These are phyloP conservation scores for Colletotrichum paranaense DNA, from an alignment of 2,329 filamentous ascomycete genomes.

Conservation along the genomic window DNA sequence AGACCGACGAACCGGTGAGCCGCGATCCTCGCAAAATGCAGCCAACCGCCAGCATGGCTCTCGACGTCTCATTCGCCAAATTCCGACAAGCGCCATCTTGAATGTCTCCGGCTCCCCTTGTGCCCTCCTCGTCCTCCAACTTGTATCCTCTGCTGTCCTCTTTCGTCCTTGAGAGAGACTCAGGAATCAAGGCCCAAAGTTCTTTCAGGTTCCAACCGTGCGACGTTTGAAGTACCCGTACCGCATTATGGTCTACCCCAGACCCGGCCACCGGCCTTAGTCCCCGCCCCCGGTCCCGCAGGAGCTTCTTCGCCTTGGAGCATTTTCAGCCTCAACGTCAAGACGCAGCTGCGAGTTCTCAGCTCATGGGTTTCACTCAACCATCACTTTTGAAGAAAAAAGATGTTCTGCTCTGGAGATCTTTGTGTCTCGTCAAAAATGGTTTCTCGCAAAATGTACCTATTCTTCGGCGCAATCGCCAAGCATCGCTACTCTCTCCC, in stretches of 20 bases:
- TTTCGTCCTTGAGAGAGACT: neutral
- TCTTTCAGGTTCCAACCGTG: neutral
- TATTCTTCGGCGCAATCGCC: neutral
- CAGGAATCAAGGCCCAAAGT: no score
- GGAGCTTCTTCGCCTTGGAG: neutral
- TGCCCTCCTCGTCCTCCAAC: neutral
- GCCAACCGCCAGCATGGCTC: constrained; percentile 4
- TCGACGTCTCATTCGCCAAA: constrained; percentile 7
- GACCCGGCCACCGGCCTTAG: neutral
- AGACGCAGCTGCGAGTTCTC: neutral
- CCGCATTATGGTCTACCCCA: neutral
- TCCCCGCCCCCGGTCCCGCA: neutral
- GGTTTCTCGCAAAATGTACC: neutral
- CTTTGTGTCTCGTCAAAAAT: neutral
- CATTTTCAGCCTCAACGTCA: neutral
- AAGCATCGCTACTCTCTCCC: neutral
- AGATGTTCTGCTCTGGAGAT: neutral
- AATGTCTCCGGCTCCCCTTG: neutral
- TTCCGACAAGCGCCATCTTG: constrained; percentile 9
- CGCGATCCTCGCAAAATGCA: constrained; percentile 4
- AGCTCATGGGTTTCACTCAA: neutral
- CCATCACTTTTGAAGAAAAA: neutral
- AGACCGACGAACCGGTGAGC: neutral
- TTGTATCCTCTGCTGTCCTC: neutral
- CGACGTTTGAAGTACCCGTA: neutral